Percentiles rank a stretch among this genome's conserved stretches.
phyloP scores from a whole-genome alignment of 495 filamentous ascomycete species.

The Corynascus novoguineensis region DNA sequence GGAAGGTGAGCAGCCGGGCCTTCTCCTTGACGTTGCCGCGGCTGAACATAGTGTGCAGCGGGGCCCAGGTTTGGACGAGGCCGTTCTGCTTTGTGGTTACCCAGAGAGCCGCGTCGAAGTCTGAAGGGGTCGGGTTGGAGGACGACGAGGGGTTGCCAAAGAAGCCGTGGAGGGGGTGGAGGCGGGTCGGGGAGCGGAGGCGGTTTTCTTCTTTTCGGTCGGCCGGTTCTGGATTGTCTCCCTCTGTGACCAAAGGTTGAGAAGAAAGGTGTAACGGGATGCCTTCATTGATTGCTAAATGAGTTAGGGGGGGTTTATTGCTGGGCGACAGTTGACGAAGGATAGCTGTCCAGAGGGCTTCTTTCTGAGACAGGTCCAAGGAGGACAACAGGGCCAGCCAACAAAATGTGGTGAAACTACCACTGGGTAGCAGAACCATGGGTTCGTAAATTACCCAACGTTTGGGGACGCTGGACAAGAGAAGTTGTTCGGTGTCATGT shows the following conservation, averaged over 20 bases:
- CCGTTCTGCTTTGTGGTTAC: constrained; percentile 67
- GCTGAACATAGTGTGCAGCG: constrained; percentile 85
- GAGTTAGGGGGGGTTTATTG: constrained; percentile 46
- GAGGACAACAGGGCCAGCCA: constrained; percentile 44
- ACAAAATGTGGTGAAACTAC: constrained; percentile 47
- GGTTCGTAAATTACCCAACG: constrained; percentile 66
- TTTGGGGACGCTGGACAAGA: constrained; percentile 48
- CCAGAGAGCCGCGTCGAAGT: constrained; percentile 68
- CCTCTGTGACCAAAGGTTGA: background rate
- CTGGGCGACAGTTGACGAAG: constrained; percentile 47
- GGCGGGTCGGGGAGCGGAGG: constrained; percentile 58
- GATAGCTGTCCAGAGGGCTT: constrained; percentile 40
- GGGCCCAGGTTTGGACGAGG: constrained; percentile 81
- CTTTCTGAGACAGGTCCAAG: background rate
- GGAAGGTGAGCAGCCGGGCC: constrained; percentile 58
- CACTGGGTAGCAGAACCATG: constrained; percentile 59
- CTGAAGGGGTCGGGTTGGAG: constrained; percentile 15
- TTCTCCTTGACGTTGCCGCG: constrained; percentile 89
- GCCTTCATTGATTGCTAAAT: constrained; percentile 68
- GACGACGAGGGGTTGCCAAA: constrained; percentile 35
- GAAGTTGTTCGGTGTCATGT: constrained; percentile 11
- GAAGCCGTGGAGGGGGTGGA: constrained; percentile 59
- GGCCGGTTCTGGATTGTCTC: background rate
- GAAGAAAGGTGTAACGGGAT: constrained; percentile 48
- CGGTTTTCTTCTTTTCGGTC: constrained; percentile 42